phyloP scores from a whole-genome alignment of 139 green algal genomes.

The Closterium sp. region DNA sequence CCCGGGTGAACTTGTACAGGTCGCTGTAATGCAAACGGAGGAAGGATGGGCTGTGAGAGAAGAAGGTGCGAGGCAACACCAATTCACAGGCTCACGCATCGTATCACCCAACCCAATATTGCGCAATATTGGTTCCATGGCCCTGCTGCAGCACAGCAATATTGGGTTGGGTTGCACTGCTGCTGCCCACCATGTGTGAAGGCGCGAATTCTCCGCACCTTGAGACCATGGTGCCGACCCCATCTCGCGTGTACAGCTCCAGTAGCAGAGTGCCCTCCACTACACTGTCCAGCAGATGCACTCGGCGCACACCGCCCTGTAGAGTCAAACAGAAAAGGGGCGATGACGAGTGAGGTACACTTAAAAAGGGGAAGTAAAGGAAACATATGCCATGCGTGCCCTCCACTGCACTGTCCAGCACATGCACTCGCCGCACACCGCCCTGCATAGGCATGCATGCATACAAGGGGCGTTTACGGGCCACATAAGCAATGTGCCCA shows the following conservation, averaged over 20 bases:
- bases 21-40: not conserved
- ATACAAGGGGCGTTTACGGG: not conserved
- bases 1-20: too few relatives aligned
- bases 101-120: too few relatives aligned
- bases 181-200: too few relatives aligned
- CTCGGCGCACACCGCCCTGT: slow-evolving; percentile 38
- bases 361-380: not conserved
- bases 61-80: not conserved
- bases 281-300: slow-evolving; percentile 47
- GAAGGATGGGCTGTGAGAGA: not conserved
- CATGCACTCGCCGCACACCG: slow-evolving; percentile 45
- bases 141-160: too few relatives aligned
- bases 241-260: slow-evolving; percentile 94
- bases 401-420: slow-evolving; percentile 40
- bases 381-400: slow-evolving; percentile 1
- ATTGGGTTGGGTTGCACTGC: too few relatives aligned
- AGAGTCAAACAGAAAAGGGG: not conserved
- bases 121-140: too few relatives aligned
- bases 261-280: slow-evolving; percentile 30
- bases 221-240: slow-evolving; percentile 84
- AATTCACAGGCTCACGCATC: too few relatives aligned
- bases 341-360: not conserved
- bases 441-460: not conserved
- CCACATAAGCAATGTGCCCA: not conserved
- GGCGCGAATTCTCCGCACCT: too few relatives aligned